Percentiles rank a stretch among this genome's conserved stretches.
These are phyloP conservation scores for Ramaria sp. DNA, from an alignment of 768 basidiomycete species.

Conservation along the genomic window DNA sequence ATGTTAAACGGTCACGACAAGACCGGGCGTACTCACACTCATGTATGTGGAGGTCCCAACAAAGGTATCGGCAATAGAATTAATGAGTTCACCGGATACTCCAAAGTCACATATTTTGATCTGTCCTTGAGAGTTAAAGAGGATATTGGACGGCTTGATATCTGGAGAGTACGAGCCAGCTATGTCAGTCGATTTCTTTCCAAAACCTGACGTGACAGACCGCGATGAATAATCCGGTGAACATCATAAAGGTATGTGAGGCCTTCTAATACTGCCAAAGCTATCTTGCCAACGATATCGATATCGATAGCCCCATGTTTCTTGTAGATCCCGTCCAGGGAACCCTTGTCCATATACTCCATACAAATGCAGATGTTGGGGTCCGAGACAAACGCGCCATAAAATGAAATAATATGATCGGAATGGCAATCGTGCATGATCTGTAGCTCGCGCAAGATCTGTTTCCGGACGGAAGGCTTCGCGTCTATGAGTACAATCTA, in stretches of 20 bases:
- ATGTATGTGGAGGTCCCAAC: conserved; percentile 99
- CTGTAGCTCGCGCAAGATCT: conserved; percentile 93
- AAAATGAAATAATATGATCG: conserved; percentile 91
- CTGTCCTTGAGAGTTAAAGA: conserved; percentile 87
- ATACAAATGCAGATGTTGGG: conserved; percentile 99
- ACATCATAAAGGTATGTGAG: conserved; percentile 96
- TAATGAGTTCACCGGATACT: conserved; percentile 96
- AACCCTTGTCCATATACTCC: conserved; percentile 93
- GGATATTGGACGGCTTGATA: conserved; percentile 98
- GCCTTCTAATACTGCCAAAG: conserved; percentile 90
- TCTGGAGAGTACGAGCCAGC: conserved; percentile 37
- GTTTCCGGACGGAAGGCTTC: conserved; percentile 91
- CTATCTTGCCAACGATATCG: conserved; percentile 85
- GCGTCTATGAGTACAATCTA: conserved; percentile 95
- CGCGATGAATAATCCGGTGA: conserved; percentile 96
- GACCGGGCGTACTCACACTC: conserved; percentile 60
- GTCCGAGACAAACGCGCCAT: conserved; percentile 92
- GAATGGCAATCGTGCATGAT: conserved; percentile 99
- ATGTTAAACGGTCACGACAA: not conserved
- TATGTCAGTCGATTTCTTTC: not conserved
- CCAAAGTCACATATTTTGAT: conserved; percentile 99
- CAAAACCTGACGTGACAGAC: conserved; percentile 36
- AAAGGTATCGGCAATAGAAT: conserved; percentile 97
- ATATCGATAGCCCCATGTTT: conserved; percentile 89
- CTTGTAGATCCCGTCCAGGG: conserved; percentile 92